Percentiles rank a stretch among this genome's conserved stretches.
Evolutionary conservation across 2,329 filamentous ascomycete genomes (phyloP).

Genomic region (Alternaria alternata): DNA sequence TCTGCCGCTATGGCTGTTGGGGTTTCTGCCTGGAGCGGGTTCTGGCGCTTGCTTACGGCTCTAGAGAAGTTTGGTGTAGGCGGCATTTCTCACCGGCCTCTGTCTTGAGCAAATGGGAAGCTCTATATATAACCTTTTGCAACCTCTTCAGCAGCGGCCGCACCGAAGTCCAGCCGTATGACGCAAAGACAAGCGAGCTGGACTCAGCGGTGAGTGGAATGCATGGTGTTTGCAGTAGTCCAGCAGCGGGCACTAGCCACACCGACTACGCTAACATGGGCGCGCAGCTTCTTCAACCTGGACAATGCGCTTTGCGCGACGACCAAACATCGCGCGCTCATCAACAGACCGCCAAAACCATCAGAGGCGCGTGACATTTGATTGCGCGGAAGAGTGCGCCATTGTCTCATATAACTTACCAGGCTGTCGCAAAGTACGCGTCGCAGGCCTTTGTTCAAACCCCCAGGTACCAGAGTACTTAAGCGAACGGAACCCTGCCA

Average conservation of each 20-base stretch:
- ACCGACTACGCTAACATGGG: slow-evolving; percentile 9
- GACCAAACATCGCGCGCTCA: slow-evolving; percentile 4
- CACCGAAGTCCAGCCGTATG: not conserved
- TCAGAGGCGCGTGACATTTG: slow-evolving; percentile 3
- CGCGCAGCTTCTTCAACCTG: slow-evolving; percentile 11
- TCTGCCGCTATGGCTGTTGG: slow-evolving; percentile 1
- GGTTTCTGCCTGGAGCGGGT: slow-evolving; percentile 14
- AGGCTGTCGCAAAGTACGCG: not conserved
- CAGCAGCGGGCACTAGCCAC: slow-evolving; percentile 20
- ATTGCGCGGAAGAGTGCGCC: not conserved
- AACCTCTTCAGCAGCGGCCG: not conserved
- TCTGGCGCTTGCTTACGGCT: not conserved
- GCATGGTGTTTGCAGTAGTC: slow-evolving; percentile 13
- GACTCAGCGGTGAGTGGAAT: slow-evolving; percentile 19
- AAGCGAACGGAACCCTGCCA: slow-evolving; percentile 12
- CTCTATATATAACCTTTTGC: not conserved
- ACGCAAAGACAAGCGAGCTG: slow-evolving; percentile 1
- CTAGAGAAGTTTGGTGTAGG: not conserved
- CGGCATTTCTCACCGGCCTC: slow-evolving; percentile 8
- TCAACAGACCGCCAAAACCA: slow-evolving; percentile 1
- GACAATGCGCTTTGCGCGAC: slow-evolving; percentile 3
- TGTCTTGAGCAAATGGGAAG: slow-evolving; percentile 5
- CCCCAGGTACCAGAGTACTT: not conserved
- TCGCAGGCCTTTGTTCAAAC: slow-evolving; percentile 1
- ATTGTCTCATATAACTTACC: not conserved